These are phyloP conservation scores for Oryza glumipatula DNA, from an alignment of 176 grass and related monocot species.

Conservation along the genomic window DNA sequence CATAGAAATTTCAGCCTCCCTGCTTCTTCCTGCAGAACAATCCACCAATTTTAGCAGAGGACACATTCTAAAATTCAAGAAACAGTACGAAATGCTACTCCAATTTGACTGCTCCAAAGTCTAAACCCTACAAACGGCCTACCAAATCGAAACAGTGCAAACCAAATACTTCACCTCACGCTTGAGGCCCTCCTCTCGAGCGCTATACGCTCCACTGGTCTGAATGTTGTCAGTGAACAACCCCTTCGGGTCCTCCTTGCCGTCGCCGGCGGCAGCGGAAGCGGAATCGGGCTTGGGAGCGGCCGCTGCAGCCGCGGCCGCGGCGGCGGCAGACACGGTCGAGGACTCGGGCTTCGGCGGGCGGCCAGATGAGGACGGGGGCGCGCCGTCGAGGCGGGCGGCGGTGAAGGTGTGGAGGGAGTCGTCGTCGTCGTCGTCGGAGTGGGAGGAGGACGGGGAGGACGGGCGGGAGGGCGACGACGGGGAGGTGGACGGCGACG, in stretches of 20 bases:
- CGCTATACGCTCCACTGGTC: slow-evolving; percentile 91
- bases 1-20: slow-evolving; percentile 87
- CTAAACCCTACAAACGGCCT: background rate
- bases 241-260: slow-evolving; percentile 74
- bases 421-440: slow-evolving; percentile 62
- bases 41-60: slow-evolving; percentile 29
- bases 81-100: background rate
- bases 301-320: slow-evolving; percentile 15
- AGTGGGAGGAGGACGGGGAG: slow-evolving; percentile 61
- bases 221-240: slow-evolving; percentile 96
- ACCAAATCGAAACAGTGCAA: slow-evolving; percentile 9
- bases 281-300: slow-evolving; percentile 49
- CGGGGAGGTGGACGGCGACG: slow-evolving; percentile 54
- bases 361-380: slow-evolving; percentile 46
- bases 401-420: slow-evolving; percentile 56
- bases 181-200: slow-evolving; percentile 92
- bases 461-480: slow-evolving; percentile 52
- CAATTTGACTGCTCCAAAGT: background rate
- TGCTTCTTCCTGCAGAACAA: slow-evolving; percentile 76
- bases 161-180: slow-evolving; percentile 58
- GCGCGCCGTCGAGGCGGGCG: slow-evolving; percentile 54
- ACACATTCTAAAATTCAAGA: background rate
- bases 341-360: slow-evolving; percentile 60
- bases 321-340: slow-evolving; percentile 29
- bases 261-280: slow-evolving; percentile 45